Evolutionary conservation across 1,284 basidiomycete genomes (phyloP), one percentile per base, ranked within the genome.

Genomic region (Farysia itapuensis): DNA sequence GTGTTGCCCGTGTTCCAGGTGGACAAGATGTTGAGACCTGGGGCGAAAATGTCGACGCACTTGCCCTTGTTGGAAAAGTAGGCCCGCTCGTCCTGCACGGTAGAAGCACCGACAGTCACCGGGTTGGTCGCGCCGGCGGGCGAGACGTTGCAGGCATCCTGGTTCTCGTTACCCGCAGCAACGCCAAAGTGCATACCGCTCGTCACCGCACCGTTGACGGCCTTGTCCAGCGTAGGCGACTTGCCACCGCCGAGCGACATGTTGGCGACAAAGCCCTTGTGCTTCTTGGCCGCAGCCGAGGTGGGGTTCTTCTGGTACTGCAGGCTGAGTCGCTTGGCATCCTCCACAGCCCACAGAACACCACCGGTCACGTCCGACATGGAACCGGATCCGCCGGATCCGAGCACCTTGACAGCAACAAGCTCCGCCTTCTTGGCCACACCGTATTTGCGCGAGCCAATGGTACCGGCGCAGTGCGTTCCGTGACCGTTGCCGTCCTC

Each of bases 211-310:
- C 81, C 82, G 80, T 97, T 86, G 56, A 98, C 90, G 37, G 88
- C 85, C 28, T 83, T 82, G 71, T 98, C 90, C 45, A 97, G 83
- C 33, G 89, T 84, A 30, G 81, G 82, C n/a, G 90, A 91, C 81
- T 92, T 94, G 67, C 90, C 90, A 74, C 94, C 94, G 63, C 94
- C 94, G 43, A 98, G 86, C 76, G 87, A 90, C 94, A 98, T 96
- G 83, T 94, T 96, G 54, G 89, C 91, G 64, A 97, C 93, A 29
- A 92, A 94, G 28, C 94, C 94, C 81, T 92, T 93, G 82, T 90
- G 86, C 52, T 80, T 81, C 64, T 67, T 67, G 56, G 86, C 86
- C 74, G 82, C 84, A 43, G 86, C 85, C n/a, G 82, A 83, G 39
- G 77, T 80, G 46, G 80, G 82, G 67, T 84, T 77, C 78, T 90